These are phyloP conservation scores for Dictyostelium capitatum DNA, from an alignment of 78 protist genomes.

Conservation along the genomic window DNA sequence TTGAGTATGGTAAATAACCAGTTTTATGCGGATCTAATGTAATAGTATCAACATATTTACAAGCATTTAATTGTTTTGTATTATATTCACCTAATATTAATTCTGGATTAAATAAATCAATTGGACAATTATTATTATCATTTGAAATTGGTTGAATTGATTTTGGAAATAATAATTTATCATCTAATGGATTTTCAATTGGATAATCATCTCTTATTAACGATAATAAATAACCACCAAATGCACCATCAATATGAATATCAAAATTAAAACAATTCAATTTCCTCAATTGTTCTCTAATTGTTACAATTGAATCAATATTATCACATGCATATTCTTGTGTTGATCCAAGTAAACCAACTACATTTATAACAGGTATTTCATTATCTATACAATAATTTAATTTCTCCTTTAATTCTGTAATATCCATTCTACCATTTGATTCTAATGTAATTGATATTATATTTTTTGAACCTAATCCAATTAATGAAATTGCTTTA, in stretches of 20 bases:
- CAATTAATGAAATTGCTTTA: not conserved
- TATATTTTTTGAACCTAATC: not conserved
- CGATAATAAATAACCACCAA: conserved; percentile 11
- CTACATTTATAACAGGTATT: not conserved
- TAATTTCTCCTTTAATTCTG: not conserved
- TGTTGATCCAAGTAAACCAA: not conserved
- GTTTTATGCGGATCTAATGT: conserved; percentile 3
- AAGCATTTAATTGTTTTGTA: not conserved
- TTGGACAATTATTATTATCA: not conserved
- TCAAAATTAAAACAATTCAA: not conserved
- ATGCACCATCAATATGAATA: conserved; percentile 22
- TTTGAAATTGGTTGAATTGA: not conserved
- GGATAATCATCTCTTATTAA: not conserved
- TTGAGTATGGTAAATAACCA: conserved; percentile 7
- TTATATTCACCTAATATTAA: not conserved
- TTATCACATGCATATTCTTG: conserved; percentile 1
- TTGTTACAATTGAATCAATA: not conserved
- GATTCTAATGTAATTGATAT: not conserved
- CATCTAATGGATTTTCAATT: not conserved
- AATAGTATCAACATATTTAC: not conserved
- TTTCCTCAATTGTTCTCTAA: not conserved
- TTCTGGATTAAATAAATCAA: not conserved
- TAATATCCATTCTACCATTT: not conserved
- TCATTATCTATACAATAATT: not conserved
- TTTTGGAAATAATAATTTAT: not conserved